A percentile compares a stretch with the other conserved stretches of the same genome.
phyloP scores from a whole-genome alignment of 495 filamentous ascomycete species.

The Penicillium nucicola region DNA sequence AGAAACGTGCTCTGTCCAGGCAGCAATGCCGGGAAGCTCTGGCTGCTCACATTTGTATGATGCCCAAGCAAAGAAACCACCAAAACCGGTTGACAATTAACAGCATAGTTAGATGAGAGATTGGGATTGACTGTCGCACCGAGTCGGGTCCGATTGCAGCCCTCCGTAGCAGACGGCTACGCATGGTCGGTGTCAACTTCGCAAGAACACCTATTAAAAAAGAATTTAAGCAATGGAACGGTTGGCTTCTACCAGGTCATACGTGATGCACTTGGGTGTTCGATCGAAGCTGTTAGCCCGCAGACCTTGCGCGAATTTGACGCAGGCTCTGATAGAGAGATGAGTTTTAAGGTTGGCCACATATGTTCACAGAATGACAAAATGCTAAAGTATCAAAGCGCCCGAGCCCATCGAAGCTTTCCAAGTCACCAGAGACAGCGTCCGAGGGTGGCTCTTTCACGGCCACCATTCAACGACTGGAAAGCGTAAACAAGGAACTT shows the following conservation, averaged over 20 bases:
- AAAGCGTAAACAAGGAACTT: not conserved
- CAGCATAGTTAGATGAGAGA: not conserved
- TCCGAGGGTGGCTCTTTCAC: not conserved
- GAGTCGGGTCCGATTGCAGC: constrained; percentile 4
- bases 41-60: constrained; percentile 6
- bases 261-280: not conserved
- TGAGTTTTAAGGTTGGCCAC: not conserved
- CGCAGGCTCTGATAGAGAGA: not conserved
- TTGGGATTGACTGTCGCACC: constrained; percentile 4
- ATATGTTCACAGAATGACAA: not conserved
- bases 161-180: constrained; percentile 10
- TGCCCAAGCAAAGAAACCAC: not conserved
- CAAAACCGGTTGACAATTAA: not conserved
- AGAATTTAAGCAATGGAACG: not conserved
- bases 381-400: not conserved
- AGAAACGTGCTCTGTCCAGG: constrained; percentile 4
- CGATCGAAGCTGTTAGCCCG: not conserved
- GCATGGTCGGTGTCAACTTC: constrained; percentile 9
- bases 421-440: not conserved
- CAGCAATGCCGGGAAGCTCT: constrained; percentile 8
- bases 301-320: not conserved
- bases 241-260: not conserved
- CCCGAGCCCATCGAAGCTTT: not conserved
- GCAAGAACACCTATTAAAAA: constrained; percentile 3
- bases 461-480: not conserved